Conservation (phyloP, 169 alveolate genomes). For the Eimeria falciformis region DNA sequence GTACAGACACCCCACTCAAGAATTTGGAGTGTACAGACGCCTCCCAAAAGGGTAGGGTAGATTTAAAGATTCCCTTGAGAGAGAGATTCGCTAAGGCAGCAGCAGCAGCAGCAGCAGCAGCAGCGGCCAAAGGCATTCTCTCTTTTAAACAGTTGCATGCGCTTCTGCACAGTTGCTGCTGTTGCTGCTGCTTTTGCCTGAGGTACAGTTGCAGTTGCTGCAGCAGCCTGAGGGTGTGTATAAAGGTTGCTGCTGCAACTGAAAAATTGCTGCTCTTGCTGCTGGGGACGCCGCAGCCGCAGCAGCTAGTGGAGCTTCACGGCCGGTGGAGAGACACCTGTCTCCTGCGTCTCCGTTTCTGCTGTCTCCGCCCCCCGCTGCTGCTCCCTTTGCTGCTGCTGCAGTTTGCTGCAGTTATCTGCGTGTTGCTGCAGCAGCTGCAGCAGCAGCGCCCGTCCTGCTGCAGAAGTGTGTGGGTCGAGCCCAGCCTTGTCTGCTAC, state of each 20-base stretch:
- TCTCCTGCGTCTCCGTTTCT: not conserved
- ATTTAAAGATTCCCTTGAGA: not conserved
- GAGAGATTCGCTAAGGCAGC: not conserved
- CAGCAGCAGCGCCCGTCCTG: constrained; percentile 40
- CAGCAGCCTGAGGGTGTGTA: not conserved
- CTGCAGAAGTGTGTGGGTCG: not conserved
- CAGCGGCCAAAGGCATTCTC: not conserved
- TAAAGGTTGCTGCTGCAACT: not conserved
- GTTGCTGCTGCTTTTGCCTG: not conserved
- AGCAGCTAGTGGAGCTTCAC: not conserved
- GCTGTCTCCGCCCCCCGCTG: constrained; percentile 7
- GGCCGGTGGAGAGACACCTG: constrained; percentile 5
- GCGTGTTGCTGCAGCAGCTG: constrained; percentile 63
- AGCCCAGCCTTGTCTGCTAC: not conserved
- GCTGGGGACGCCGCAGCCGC: constrained; percentile 3
- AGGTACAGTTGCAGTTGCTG: not conserved
- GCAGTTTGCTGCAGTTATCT: constrained; percentile 38
- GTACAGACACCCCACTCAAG: not conserved
- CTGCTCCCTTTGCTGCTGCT: constrained; percentile 29
- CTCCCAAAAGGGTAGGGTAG: too few relatives aligned
- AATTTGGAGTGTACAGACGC: not conserved
- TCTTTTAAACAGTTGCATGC: not conserved
- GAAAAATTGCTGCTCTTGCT: not conserved
- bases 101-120: not conserved
- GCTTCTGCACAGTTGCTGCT: not conserved